Evolutionary conservation across 495 filamentous ascomycete genomes (phyloP).

Genomic region (Podospora didyma): DNA sequence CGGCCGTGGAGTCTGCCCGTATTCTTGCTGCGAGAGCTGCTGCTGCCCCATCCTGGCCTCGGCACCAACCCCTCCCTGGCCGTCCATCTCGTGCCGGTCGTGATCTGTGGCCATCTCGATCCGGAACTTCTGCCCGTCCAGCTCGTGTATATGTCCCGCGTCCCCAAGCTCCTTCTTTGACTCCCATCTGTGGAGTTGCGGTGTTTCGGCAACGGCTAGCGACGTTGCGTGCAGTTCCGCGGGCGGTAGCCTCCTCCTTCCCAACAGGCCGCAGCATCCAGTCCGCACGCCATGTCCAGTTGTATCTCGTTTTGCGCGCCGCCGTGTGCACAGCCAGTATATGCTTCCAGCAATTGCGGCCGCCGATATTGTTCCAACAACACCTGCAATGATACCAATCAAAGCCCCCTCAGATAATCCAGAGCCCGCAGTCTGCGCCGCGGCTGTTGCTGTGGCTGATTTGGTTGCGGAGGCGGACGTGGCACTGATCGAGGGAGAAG

Average conservation of each 20-base stretch:
- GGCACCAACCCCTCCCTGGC: conserved; percentile 1
- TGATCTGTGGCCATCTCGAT: conserved; percentile 20
- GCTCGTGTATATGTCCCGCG: conserved; percentile 16
- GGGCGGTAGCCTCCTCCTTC: neutral
- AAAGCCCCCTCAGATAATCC: conserved; percentile 21
- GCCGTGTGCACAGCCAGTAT: conserved; percentile 15
- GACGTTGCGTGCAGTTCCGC: neutral
- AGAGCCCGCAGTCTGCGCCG: neutral
- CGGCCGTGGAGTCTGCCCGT: neutral
- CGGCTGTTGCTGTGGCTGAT: neutral
- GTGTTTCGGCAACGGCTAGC: neutral
- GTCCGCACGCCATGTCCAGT: neutral
- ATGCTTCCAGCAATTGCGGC: conserved; percentile 6
- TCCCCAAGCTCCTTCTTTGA: neutral
- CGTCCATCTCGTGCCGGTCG: conserved; percentile 23
- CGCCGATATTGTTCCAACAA: conserved; percentile 15
- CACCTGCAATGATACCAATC: conserved; percentile 21
- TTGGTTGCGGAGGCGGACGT: neutral
- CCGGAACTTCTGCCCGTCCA: conserved; percentile 20
- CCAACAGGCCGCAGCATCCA: neutral
- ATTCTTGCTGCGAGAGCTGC: conserved; percentile 5
- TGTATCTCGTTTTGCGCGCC: neutral
- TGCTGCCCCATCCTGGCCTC: neutral
- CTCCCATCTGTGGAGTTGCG: neutral
- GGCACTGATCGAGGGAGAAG: neutral